phyloP scores from a whole-genome alignment of 2,329 filamentous ascomycete genomes.

The Fusarium chaquense region DNA sequence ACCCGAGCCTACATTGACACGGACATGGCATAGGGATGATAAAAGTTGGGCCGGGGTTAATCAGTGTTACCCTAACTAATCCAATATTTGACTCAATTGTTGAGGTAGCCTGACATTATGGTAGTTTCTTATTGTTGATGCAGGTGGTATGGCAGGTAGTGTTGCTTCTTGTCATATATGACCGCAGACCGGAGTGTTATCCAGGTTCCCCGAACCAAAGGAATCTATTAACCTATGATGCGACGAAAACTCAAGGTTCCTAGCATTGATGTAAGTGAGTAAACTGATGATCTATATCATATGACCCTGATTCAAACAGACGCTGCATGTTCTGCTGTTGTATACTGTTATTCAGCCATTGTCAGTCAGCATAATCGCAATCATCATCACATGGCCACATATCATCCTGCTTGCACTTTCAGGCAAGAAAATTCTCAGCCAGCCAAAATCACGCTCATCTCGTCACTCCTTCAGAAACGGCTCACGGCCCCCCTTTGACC shows the following conservation, averaged over 20 bases:
- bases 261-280: not conserved
- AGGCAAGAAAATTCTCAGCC: slow-evolving; percentile 1
- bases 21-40: not conserved
- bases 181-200: slow-evolving; percentile 20
- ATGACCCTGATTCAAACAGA: slow-evolving; percentile 3
- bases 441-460: slow-evolving; percentile 28
- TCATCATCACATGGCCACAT: slow-evolving; percentile 15
- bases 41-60: not conserved
- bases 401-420: slow-evolving; percentile 5
- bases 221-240: slow-evolving; percentile 21
- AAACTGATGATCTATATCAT: slow-evolving; percentile 4
- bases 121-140: slow-evolving; percentile 11
- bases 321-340: slow-evolving; percentile 1
- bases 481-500: slow-evolving; percentile 33
- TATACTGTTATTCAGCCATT: slow-evolving; percentile 1
- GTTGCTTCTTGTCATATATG: slow-evolving; percentile 37
- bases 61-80: slow-evolving; percentile 2
- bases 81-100: not conserved
- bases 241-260: slow-evolving; percentile 18
- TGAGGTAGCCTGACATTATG: not conserved
- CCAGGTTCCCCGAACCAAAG: slow-evolving; percentile 23
- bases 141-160: slow-evolving; percentile 17
- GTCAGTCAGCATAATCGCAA: slow-evolving; percentile 5
- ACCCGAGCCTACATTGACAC: not conserved
- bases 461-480: slow-evolving; percentile 30